Percentiles rank a stretch among this genome's conserved stretches.
phyloP scores from a whole-genome alignment of 768 basidiomycete genomes.

The Rhodotorula babjevae region DNA sequence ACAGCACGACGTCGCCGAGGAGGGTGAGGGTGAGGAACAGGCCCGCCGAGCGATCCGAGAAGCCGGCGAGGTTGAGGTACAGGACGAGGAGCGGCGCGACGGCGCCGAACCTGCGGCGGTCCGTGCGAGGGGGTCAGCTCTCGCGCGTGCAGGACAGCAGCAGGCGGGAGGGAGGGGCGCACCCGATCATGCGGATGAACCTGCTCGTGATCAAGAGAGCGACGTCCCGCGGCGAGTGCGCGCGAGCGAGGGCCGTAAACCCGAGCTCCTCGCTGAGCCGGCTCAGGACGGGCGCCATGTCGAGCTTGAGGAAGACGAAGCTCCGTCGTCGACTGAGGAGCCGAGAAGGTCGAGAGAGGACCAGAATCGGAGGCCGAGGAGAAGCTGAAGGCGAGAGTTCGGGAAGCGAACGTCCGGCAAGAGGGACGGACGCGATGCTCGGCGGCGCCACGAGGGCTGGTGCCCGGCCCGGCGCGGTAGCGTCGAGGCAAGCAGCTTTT shows the following conservation, averaged over 20 bases:
- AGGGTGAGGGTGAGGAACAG: slow-evolving; percentile 45
- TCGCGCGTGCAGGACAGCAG: no score
- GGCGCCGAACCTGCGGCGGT: slow-evolving; percentile 29
- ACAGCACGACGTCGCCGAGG: slow-evolving; percentile 43
- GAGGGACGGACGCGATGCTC: no score
- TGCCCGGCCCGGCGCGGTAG: no score
- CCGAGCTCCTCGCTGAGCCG: slow-evolving; percentile 2
- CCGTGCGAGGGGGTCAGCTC: background rate
- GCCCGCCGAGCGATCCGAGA: slow-evolving; percentile 42
- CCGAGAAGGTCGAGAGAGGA: background rate
- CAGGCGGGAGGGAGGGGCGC: background rate
- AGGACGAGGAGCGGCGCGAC: slow-evolving; percentile 42
- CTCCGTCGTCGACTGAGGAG: no score
- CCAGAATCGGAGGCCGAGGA: background rate
- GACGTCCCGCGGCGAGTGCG: slow-evolving; percentile 9
- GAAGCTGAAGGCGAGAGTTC: no score
- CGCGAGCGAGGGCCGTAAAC: background rate
- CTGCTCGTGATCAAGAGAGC: background rate
- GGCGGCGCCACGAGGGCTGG: no score
- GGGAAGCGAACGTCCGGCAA: no score
- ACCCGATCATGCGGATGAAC: slow-evolving; percentile 17
- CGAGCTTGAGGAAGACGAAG: background rate
- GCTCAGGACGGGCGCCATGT: background rate
- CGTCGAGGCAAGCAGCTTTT: no score
- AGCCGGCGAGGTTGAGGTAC: slow-evolving; percentile 41